These are phyloP conservation scores for Ophiosphaerella narmari DNA, from an alignment of 2,329 filamentous ascomycete species.

Conservation along the genomic window DNA sequence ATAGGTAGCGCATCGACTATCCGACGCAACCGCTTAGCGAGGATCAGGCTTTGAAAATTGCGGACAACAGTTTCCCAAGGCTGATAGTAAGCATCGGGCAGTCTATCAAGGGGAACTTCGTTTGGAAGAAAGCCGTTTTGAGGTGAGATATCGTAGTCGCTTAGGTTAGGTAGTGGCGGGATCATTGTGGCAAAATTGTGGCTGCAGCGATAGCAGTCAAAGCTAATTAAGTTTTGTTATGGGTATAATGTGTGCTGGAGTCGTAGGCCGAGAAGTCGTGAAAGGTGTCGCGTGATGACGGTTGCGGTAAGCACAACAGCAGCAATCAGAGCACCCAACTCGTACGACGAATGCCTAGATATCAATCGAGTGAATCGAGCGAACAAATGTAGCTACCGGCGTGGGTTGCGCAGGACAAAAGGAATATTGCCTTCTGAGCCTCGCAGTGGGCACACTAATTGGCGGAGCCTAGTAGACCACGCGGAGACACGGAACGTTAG, in stretches of 20 bases:
- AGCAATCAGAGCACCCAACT: neutral
- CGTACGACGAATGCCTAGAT: neutral
- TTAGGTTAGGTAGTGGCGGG: conserved; percentile 55
- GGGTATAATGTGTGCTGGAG: neutral
- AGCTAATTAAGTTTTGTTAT: no score
- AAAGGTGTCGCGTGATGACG: conserved; percentile 4
- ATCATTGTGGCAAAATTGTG: conserved; percentile 41
- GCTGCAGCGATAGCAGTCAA: neutral
- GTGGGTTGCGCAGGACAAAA: conserved; percentile 16
- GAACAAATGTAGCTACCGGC: neutral
- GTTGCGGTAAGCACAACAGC: neutral
- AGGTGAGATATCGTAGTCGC: conserved; percentile 80
- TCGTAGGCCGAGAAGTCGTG: neutral
- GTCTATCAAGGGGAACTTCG: conserved; percentile 74
- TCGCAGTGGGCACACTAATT: conserved; percentile 9
- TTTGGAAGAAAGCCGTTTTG: conserved; percentile 86
- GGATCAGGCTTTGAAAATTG: conserved; percentile 84
- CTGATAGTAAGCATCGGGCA: conserved; percentile 90
- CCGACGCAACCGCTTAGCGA: conserved; percentile 80
- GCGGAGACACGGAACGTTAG: conserved; percentile 12
- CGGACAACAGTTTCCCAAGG: conserved; percentile 88
- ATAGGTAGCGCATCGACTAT: conserved; percentile 81
- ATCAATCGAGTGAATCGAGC: no score
- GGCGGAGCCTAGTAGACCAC: conserved; percentile 8
- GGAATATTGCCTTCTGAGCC: conserved; percentile 11